phyloP scores from a whole-genome alignment of 73 alveolate species.

The Effrenium voratum region DNA sequence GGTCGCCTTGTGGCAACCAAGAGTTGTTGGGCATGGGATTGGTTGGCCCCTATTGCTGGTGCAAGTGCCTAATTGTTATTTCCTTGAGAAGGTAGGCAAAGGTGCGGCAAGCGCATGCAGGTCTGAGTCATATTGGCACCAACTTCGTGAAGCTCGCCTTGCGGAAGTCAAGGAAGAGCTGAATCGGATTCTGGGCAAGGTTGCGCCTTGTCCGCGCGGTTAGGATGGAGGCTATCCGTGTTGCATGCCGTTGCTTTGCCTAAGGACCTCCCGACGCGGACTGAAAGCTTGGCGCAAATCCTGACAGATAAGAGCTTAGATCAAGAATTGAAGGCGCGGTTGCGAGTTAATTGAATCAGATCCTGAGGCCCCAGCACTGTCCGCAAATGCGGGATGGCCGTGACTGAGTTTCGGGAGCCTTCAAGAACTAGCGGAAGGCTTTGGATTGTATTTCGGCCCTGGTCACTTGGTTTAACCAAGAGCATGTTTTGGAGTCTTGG shows the following conservation, averaged over 20 bases:
- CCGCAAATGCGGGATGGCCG: too few relatives aligned
- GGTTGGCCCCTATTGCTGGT: not conserved
- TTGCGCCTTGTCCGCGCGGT: not conserved
- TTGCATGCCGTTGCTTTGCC: not conserved
- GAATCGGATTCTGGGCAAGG: conserved; percentile 36
- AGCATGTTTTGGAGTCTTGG: too few relatives aligned
- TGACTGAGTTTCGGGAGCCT: too few relatives aligned
- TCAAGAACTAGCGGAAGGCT: too few relatives aligned
- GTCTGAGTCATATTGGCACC: conserved; percentile 73
- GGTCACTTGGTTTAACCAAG: too few relatives aligned
- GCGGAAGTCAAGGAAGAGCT: conserved; percentile 60
- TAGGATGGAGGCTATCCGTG: not conserved
- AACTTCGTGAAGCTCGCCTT: conserved; percentile 58
- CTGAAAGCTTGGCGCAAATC: not conserved
- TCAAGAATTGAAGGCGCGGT: not conserved
- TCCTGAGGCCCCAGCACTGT: too few relatives aligned
- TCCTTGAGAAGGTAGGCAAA: not conserved
- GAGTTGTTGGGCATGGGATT: not conserved
- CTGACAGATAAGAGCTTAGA: conserved; percentile 41
- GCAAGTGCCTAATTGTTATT: not conserved
- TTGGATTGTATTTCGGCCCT: too few relatives aligned
- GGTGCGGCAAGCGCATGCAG: too few relatives aligned
- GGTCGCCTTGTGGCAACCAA: not conserved
- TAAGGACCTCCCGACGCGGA: conserved; percentile 20
- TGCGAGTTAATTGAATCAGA: too few relatives aligned